Evolutionary conservation across 371 early-diverging fungal genomes (phyloP).

Genomic region (Vittaforma corneae): DNA sequence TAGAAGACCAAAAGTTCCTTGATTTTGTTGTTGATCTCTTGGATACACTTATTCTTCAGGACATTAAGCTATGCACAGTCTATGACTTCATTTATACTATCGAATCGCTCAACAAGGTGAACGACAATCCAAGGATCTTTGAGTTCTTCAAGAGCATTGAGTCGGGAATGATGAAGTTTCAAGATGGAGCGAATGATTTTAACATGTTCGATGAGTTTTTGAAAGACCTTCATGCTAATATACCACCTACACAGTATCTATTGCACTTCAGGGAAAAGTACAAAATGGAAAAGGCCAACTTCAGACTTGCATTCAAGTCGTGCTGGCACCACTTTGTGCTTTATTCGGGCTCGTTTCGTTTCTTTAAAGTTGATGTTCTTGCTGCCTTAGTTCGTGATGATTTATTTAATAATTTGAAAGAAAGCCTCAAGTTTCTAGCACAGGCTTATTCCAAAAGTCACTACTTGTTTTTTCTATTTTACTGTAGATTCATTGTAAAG

Average conservation of each 20-base stretch:
- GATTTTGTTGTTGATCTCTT: conserved; percentile 49
- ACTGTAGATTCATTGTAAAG: conserved; percentile 38
- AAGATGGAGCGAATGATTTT: not conserved
- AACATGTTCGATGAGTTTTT: conserved; percentile 37
- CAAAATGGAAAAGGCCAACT: conserved; percentile 1
- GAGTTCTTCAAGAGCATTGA: conserved; percentile 48
- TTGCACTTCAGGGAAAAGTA: conserved; percentile 5
- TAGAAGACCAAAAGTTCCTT: conserved; percentile 26
- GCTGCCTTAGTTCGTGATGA: conserved; percentile 23
- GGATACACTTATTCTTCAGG: conserved; percentile 28
- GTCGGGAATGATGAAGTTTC: conserved; percentile 41
- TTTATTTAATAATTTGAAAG: conserved; percentile 21
- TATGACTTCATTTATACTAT: conserved; percentile 59
- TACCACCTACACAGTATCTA: conserved; percentile 5
- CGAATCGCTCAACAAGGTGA: conserved; percentile 50
- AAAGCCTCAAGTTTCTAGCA: conserved; percentile 35
- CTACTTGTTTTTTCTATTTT: conserved; percentile 43
- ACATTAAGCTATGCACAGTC: conserved; percentile 49
- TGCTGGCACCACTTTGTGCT: conserved; percentile 51
- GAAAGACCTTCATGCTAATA: conserved; percentile 8
- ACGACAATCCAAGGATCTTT: conserved; percentile 36
- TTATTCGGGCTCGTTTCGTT: conserved; percentile 34
- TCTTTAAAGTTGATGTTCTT: conserved; percentile 45
- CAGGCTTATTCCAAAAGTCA: conserved; percentile 46
- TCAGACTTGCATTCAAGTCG: conserved; percentile 42